Base-by-base conservation (phyloP, 1,139 yeast species). In the Zhuliangozyma parablackwelliae region DNA sequence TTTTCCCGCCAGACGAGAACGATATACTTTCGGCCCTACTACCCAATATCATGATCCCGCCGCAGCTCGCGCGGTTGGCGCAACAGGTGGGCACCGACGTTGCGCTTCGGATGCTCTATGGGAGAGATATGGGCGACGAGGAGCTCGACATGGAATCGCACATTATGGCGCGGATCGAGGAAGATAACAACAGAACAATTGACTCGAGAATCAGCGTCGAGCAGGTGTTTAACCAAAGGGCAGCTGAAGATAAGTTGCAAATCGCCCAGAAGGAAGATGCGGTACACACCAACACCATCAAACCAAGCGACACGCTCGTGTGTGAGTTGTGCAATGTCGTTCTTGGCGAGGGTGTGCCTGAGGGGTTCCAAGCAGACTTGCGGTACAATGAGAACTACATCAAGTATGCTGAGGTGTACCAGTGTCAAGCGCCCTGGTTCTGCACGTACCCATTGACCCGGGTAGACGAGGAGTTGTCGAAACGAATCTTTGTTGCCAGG, bases 291-390 rank as follows among this genome's bases (percentile, higher is more conserved):
- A 75, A 69, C 33, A 61, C 61, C 30, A 61, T 75, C 11, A 46
- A 57, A 1, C 46, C 59, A 0, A 53, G 47, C 6, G 46, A 49
- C 9, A 46, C 60, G 13, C 59, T 75, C 10, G 70, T 78, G 1
- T 88, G 96, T 59, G 77, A 76, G 31, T 58, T 83, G 33, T 88
- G 96, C 60, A 88, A 86, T 1, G 70, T 78, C 1, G 72, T 66
- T 7, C 61, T 88, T 12, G 94, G 94, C 3, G 76, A 69, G 36
- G 96, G 96, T 0, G 72, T 84, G 3, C 82, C 89, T 0, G 59
- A 53, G 1, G 75, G 65, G 20, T 80, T 73, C 48, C 52, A 57
- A 35, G 60, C 67, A 0, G 59, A 66, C 43, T 34, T 53, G 2
- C 41, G 54, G 27, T 67, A 62, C 42, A 51, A 61, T 39, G 52